A percentile compares a stretch with the other conserved stretches of the same genome.
phyloP scores from a whole-genome alignment of 2,329 filamentous ascomycete species.

The Cladophialophora exuberans region DNA sequence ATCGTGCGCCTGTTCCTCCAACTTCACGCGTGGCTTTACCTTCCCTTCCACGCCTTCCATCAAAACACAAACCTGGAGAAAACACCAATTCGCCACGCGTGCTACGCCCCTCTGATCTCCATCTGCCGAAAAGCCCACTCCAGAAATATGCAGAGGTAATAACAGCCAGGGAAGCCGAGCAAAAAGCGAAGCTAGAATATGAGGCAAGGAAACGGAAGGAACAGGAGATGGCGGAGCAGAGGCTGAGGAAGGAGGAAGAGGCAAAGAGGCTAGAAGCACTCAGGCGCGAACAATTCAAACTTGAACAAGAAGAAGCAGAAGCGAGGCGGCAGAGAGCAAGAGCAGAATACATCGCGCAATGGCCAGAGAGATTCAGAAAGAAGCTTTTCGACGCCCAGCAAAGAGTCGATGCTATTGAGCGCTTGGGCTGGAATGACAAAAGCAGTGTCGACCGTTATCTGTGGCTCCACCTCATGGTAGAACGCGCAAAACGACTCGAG shows the following conservation, averaged over 20 bases:
- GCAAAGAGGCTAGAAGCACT: not conserved
- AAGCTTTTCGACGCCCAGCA: not conserved
- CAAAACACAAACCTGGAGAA: too few species aligned
- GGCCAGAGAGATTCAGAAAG: not conserved
- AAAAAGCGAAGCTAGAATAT: not conserved
- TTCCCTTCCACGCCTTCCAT: too few species aligned
- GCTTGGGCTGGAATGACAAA: conserved; percentile 1
- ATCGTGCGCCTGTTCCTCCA: too few species aligned
- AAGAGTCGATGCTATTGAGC: not conserved
- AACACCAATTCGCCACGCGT: too few species aligned
- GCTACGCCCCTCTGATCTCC: too few species aligned
- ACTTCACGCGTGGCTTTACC: too few species aligned
- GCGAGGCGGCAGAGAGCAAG: too few species aligned
- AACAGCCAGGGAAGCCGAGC: not conserved
- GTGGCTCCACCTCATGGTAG: not conserved
- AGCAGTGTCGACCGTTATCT: conserved; percentile 4
- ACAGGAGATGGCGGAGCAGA: not conserved
- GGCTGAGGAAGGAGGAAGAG: not conserved
- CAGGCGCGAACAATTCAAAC: too few species aligned
- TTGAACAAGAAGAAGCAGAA: too few species aligned
- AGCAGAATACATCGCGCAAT: not conserved
- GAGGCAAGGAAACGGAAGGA: not conserved
- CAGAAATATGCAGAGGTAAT: too few species aligned
- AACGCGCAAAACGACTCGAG: conserved; percentile 3
- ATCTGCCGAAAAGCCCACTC: too few species aligned